Base-by-base conservation (phyloP, 305 asterid species). In the Fraxinus floribunda region DNA sequence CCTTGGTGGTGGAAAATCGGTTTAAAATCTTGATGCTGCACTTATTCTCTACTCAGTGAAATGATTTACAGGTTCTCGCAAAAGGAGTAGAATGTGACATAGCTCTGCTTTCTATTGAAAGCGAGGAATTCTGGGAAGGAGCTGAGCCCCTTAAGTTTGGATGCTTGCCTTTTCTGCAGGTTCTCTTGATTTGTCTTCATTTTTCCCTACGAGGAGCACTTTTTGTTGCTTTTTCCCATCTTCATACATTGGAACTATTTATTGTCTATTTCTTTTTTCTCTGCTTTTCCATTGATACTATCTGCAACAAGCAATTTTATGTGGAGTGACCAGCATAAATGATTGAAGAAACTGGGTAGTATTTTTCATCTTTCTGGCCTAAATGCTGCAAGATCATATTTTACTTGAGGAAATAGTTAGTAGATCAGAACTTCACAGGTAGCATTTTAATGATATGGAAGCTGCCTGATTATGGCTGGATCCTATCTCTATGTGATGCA, bases 1-100 rank as follows among this genome's bases (percentile, higher is more conserved):
- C 38, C 76, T 44, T 32, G 26, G 11, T 71, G 18, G 52, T 15
- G 41, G 57, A 41, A 39, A 74, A 71, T 57, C 70, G 71, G 83
- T 36, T 81, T n/a, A 38, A 24, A 55, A 79, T 84, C 52, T 52
- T 83, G 30, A 35, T 26, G 70, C n/a, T 79, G 32, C 32, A 35
- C 88, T 85, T 55, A 84, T 76, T 62, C 87, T 66, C 73, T 80
- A 29, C 84, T 87, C 81, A 11, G 55, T 88, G 74, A 78, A 81
- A 32, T 57, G n/a, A 84, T 85, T 81, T 82, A 30, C 90, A 95
- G 99, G 98, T 95, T 81, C 90, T 95, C 76, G 98, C 99, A 29
- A 90, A 94, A 89, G 99, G 98, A 44, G 86, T 96, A 80, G 99
- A 94, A 86, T 96, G 99, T 85, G 99, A 96, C 82, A 92, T 94